Evolutionary conservation across 441 rosid species (phyloP).

Genomic region (Croton laevigatus): DNA sequence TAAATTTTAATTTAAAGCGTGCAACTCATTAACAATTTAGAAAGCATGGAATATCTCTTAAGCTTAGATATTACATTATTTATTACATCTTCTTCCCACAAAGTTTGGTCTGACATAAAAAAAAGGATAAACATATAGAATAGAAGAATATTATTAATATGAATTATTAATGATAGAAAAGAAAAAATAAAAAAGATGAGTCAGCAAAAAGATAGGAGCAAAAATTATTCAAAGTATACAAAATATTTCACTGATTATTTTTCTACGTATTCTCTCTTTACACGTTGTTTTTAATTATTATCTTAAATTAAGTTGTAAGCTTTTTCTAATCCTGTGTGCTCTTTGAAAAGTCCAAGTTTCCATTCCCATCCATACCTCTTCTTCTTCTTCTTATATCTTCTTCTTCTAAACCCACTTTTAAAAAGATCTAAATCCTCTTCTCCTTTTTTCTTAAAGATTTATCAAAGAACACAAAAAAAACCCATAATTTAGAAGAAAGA

Average conservation of each 20-base stretch:
- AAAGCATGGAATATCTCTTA: too few species aligned
- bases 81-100: background rate
- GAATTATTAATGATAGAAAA: background rate
- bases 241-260: background rate
- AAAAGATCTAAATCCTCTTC: background rate
- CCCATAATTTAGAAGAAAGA: background rate
- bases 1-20: too few species aligned
- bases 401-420: background rate
- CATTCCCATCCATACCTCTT: background rate
- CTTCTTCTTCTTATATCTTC: background rate
- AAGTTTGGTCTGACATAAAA: background rate
- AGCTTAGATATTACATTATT: too few species aligned
- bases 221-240: background rate
- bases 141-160: background rate
- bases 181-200: background rate
- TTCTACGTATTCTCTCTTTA: background rate
- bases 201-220: slow-evolving; percentile 8
- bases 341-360: slow-evolving; percentile 8
- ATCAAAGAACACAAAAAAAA: background rate
- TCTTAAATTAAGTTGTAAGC: background rate
- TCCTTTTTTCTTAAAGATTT: background rate
- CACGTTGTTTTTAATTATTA: slow-evolving; percentile 5
- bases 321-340: slow-evolving; percentile 25
- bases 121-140: background rate
- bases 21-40: background rate